phyloP scores from a whole-genome alignment of 129 eudicot genomes.

The Helichrysum umbraculigerum region DNA sequence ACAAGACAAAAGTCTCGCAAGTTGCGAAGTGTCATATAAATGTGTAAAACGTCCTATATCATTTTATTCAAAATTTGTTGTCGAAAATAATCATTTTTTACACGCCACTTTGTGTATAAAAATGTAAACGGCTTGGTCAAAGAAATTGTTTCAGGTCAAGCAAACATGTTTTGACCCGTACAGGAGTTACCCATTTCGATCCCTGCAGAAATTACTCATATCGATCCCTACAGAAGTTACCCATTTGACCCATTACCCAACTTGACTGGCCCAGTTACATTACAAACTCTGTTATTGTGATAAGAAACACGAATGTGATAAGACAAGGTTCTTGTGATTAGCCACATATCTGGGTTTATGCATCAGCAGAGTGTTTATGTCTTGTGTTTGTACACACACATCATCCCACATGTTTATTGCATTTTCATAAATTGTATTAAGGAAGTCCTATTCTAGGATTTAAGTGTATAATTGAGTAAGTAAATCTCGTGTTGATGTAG shows the following conservation, averaged over 20 bases:
- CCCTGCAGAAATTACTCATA: too few species aligned
- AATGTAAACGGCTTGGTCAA: neutral
- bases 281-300: neutral
- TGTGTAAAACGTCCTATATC: neutral
- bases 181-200: neutral
- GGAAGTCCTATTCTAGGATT: neutral
- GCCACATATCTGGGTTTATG: neutral
- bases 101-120: neutral
- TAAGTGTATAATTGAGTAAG: conserved; percentile 1
- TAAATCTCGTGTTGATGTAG: conserved; percentile 22
- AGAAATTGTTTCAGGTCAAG: neutral
- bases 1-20: neutral
- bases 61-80: neutral
- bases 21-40: neutral
- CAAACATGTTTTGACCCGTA: neutral
- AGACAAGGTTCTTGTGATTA: neutral
- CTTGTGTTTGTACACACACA: neutral
- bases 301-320: neutral
- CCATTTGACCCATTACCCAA: neutral
- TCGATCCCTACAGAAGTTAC: neutral
- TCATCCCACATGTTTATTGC: neutral
- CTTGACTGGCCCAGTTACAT: neutral
- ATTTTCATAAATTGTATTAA: too few species aligned
- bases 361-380: neutral
- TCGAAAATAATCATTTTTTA: neutral